Percentiles rank a stretch among this genome's conserved stretches.
phyloP scores from a whole-genome alignment of 192 early-diverging fungal species.

The Backusella parvicylindrica region DNA sequence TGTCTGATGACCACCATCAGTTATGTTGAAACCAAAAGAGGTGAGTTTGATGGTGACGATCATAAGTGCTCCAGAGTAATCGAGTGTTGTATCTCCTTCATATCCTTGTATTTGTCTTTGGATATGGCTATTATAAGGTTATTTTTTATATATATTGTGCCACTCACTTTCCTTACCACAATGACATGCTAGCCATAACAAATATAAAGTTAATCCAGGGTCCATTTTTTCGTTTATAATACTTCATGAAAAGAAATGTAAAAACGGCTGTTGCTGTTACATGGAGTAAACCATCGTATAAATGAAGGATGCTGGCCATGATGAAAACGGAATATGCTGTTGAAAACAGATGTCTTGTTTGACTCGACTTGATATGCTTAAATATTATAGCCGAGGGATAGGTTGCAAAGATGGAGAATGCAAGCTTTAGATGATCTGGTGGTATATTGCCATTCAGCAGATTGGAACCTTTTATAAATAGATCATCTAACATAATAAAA shows the following conservation, averaged over 20 bases:
- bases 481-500: background rate
- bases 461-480: background rate
- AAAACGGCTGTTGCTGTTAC: conserved; percentile 13
- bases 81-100: conserved; percentile 52
- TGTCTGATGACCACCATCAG: conserved; percentile 4
- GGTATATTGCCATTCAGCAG: conserved; percentile 28
- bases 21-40: conserved; percentile 80
- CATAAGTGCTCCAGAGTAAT: conserved; percentile 94
- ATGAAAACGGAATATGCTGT: background rate
- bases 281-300: conserved; percentile 53
- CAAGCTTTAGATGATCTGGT: conserved; percentile 56
- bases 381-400: conserved; percentile 58
- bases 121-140: background rate
- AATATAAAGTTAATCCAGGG: conserved; percentile 56
- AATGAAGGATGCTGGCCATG: conserved; percentile 46
- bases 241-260: conserved; percentile 37
- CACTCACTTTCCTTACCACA: conserved; percentile 40
- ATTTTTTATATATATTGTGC: background rate
- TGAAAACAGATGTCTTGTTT: background rate
- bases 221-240: conserved; percentile 31
- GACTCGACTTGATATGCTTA: background rate
- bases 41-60: conserved; percentile 90
- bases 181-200: conserved; percentile 65
- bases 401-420: conserved; percentile 49
- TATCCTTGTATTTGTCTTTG: conserved; percentile 15